Evolutionary conservation across 2,329 filamentous ascomycete species (phyloP), one percentile per base, ranked within the genome.

Genomic region (Aspergillus tamarii): DNA sequence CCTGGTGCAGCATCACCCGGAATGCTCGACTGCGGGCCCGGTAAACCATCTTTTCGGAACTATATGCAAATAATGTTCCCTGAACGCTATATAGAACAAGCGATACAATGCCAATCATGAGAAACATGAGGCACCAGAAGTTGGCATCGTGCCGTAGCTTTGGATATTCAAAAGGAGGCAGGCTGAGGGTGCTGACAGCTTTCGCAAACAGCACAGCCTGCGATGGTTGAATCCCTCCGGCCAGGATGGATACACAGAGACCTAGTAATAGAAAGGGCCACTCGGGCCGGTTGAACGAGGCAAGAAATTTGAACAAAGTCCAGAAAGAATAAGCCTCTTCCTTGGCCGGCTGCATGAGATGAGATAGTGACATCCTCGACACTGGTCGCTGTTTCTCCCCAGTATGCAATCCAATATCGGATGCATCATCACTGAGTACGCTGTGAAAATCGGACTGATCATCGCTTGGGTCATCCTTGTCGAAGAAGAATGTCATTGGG

Each of bases 121-220:
- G 84, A 76, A 89, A 96, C 92, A 96, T 96, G 69, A 88, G 82
- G 62, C 87, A 89, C 92, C 92, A 96, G 78, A 96, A 96, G 73
- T 92, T 87, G 30, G 89, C 88, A 63, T 93, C 85, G 41, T 84
- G 81, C 67, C 88, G 87, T 57, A 94, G 82, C 55, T 86, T 76
- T 36, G 76, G 75, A 50, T 83, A 86, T 73, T 83, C 83, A 43
- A 70, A 76, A 9, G 81, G 78, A 26, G 83, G 86, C 14, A 88
- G 79, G 6, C 88, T 86, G 9, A 94, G 83, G 5, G 88, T 87
- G 64, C 87, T 85, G 76, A 97, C 93, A 61, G 92, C 86, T 77
- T 97, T 96, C 71, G 93, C 90, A 70, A 97, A 94, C 79, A 97
- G 90, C 65, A 97, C 86, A 65, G 90, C 85, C 71, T 89, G 85